phyloP scores from a whole-genome alignment of 2,329 filamentous ascomycete species.

The Colletotrichum cuscutae region DNA sequence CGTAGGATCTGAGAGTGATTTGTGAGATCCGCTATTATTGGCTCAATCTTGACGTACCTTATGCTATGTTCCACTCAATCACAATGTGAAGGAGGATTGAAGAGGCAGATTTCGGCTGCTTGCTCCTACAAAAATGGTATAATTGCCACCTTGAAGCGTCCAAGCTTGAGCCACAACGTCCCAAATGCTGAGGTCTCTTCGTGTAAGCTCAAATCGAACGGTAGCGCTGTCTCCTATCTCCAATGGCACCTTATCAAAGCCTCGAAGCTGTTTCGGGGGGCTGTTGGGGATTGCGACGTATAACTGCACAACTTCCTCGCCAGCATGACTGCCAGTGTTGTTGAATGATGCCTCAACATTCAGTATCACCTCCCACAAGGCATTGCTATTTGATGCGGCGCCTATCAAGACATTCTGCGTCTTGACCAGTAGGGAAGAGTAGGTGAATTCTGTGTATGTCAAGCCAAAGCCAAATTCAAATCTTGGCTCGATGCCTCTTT shows the following conservation, averaged over 20 bases:
- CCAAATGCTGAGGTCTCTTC: conserved; percentile 75
- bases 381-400: conserved; percentile 52
- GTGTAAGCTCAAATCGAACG: conserved; percentile 64
- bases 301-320: conserved; percentile 60
- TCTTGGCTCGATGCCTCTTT: conserved; percentile 56
- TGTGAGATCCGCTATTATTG: no score
- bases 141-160: conserved; percentile 59
- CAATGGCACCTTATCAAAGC: conserved; percentile 56
- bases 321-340: conserved; percentile 54
- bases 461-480: conserved; percentile 68
- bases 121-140: conserved; percentile 56
- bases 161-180: conserved; percentile 70
- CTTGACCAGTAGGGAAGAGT: conserved; percentile 52
- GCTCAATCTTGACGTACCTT: no score
- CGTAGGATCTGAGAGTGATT: no score
- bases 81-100: no score
- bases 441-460: conserved; percentile 64
- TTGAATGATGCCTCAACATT: conserved; percentile 49
- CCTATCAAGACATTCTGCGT: conserved; percentile 38
- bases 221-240: conserved; percentile 39
- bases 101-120: conserved; percentile 59
- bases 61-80: no score
- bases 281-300: conserved; percentile 56
- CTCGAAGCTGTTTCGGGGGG: conserved; percentile 69
- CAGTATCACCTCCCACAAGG: conserved; percentile 59